Evolutionary conservation across 192 early-diverging fungal genomes (phyloP).

Genomic region (Bifiguratus adelaidae): DNA sequence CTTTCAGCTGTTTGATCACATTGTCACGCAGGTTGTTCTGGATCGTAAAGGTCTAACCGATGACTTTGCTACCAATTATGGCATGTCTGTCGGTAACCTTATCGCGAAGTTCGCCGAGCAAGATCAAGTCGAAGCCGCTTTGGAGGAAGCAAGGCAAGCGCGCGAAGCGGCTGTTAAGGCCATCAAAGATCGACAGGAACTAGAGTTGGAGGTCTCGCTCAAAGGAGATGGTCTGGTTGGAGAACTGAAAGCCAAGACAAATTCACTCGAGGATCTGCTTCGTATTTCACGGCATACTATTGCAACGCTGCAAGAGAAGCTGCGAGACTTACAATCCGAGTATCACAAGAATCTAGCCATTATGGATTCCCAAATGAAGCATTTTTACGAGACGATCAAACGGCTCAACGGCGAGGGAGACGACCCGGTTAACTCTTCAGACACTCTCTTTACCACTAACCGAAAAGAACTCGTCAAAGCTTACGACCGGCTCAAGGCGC

Average conservation of each 20-base stretch:
- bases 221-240: constrained; percentile 34
- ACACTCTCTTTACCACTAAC: constrained; percentile 8
- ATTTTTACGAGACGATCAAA: constrained; percentile 44
- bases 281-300: constrained; percentile 74
- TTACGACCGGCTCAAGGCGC: constrained; percentile 19
- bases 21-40: constrained; percentile 68
- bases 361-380: constrained; percentile 58
- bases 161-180: constrained; percentile 53
- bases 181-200: constrained; percentile 53
- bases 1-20: constrained; percentile 66
- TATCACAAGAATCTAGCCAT: constrained; percentile 56
- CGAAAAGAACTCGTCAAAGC: constrained; percentile 17
- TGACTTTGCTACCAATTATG: constrained; percentile 46
- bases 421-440: constrained; percentile 17
- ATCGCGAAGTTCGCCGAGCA: constrained; percentile 70
- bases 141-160: constrained; percentile 54
- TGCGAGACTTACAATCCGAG: constrained; percentile 54
- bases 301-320: constrained; percentile 56
- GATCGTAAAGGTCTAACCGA: constrained; percentile 54
- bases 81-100: constrained; percentile 55
- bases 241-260: constrained; percentile 44
- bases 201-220: constrained; percentile 56
- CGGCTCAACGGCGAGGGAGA: constrained; percentile 42
- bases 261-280: constrained; percentile 39
- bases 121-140: constrained; percentile 55